Base-by-base conservation (phyloP, 2,329 filamentous ascomycete genomes). In the Alternaria alternata region DNA sequence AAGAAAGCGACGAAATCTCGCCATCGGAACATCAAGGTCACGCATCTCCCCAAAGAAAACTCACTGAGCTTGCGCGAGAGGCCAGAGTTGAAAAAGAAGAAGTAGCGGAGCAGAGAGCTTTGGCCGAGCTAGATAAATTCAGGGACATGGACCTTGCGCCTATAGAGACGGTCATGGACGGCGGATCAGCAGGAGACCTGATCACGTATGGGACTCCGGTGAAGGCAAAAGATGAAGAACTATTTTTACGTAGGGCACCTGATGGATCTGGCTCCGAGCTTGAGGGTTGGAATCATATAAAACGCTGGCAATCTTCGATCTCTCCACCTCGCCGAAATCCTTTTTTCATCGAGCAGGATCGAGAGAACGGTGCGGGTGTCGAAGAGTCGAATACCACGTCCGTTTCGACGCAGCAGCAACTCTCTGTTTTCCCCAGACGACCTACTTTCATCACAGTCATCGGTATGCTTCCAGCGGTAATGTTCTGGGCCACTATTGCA, bases 391-490 rank as follows among this genome's bases (percentile, higher is more conserved):
- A 61, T 12, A 22, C 42, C 18, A 20, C n/a, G 3, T 22, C 11
- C n/a, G 14, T 46, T 7, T 24, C 22, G 8, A 22, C 18, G 18
- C 18, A 56, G 6, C 30, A 57, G 11, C 58, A 61, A 26, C 14
- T 63, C 18, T 59, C 64, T 1, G 26, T 59, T 1, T 47, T 57
- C 11, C 41, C 53, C 3, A 62, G 67, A 24, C 48, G 68, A 14
- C 70, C 73, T 16, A 60, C 66, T 18, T 70, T 75, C 52, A 42
- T 75, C 57, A 70, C 61, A 3, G 62, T 72, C 24, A 68, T 75
- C 14, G 63, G 47, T 12, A 62, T 74, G 66, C 54, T 75, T 9
- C 74, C 74, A 7, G 54, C 54, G 18, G 63, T 66, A n/a, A 62
- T 75, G 59, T 69, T 75, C 47, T 75, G 68, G 68, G 53, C 44